A percentile compares a stretch with the other conserved stretches of the same genome.
Evolutionary conservation across 2,329 filamentous ascomycete species (phyloP).

Genomic region (Aspergillus aculeatus): DNA sequence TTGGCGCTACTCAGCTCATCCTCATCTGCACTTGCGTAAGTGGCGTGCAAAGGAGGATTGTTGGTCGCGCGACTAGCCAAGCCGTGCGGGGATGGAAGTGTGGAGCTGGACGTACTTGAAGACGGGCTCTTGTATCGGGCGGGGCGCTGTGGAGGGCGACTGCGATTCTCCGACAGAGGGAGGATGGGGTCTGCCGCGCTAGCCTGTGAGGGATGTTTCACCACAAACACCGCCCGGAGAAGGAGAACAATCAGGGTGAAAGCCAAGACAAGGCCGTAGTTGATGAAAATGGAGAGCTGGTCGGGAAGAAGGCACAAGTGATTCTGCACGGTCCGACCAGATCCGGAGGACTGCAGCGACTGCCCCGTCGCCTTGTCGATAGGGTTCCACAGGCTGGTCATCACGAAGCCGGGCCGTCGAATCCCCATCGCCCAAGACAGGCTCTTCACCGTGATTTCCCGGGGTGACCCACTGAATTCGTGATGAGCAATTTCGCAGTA

Average conservation of each 20-base stretch:
- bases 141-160: constrained; percentile 23
- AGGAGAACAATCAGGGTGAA: constrained; percentile 52
- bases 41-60: constrained; percentile 20
- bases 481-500: constrained; percentile 89
- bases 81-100: constrained; percentile 26
- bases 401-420: constrained; percentile 77
- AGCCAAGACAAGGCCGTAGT: constrained; percentile 66
- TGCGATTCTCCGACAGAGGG: constrained; percentile 30
- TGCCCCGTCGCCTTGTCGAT: constrained; percentile 57
- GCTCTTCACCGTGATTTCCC: constrained; percentile 93
- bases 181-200: constrained; percentile 24
- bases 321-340: constrained; percentile 68
- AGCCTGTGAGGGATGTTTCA: constrained; percentile 23
- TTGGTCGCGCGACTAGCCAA: constrained; percentile 30
- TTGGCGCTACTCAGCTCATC: constrained; percentile 26
- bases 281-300: constrained; percentile 78
- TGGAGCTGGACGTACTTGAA: constrained; percentile 35
- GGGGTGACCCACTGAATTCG: constrained; percentile 59
- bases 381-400: constrained; percentile 91
- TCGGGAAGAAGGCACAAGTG: constrained; percentile 89
- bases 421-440: constrained; percentile 97
- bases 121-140: constrained; percentile 22
- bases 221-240: constrained; percentile 41
- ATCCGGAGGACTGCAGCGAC: constrained; percentile 21
- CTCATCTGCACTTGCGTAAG: constrained; percentile 27